Evolutionary conservation across 2,329 filamentous ascomycete genomes (phyloP).

Genomic region (Aspergillus novoparasiticus): DNA sequence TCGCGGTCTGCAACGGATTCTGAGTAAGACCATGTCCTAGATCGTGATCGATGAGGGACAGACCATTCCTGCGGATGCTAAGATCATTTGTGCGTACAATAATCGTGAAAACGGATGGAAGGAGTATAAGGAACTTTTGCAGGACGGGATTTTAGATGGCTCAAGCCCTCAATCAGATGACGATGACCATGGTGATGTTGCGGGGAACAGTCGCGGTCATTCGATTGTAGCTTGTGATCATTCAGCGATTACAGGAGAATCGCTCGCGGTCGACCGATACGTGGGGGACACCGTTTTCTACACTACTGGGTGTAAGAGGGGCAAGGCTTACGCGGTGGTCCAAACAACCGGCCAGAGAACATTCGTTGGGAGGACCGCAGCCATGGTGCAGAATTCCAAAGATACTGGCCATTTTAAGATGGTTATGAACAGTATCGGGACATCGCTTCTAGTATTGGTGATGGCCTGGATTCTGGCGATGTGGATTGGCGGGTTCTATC

Average conservation of each 20-base stretch:
- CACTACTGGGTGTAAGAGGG: slow-evolving; percentile 79
- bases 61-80: slow-evolving; percentile 69
- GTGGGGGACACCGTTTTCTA: slow-evolving; percentile 77
- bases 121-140: slow-evolving; percentile 44
- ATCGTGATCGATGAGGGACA: slow-evolving; percentile 71
- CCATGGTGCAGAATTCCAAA: slow-evolving; percentile 71
- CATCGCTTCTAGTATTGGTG: slow-evolving; percentile 71
- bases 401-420: slow-evolving; percentile 79
- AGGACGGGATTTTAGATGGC: no score
- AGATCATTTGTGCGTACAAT: slow-evolving; percentile 72
- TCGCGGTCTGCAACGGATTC: neutral
- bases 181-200: slow-evolving; percentile 2
- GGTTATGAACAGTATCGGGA: slow-evolving; percentile 81
- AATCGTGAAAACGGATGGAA: slow-evolving; percentile 65
- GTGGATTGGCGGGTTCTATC: slow-evolving; percentile 81
- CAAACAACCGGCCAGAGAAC: slow-evolving; percentile 69
- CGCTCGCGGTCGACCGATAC: slow-evolving; percentile 66
- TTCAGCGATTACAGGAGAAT: slow-evolving; percentile 79
- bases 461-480: slow-evolving; percentile 74
- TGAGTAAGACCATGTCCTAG: slow-evolving; percentile 36
- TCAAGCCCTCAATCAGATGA: no score
- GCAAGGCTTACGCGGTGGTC: slow-evolving; percentile 72
- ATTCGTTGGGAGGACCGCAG: slow-evolving; percentile 75
- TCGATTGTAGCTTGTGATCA: slow-evolving; percentile 72
- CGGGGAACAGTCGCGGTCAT: slow-evolving; percentile 55